Evolutionary conservation across 2,329 filamentous ascomycete genomes (phyloP).

Genomic region (Verruconis gallopava): DNA sequence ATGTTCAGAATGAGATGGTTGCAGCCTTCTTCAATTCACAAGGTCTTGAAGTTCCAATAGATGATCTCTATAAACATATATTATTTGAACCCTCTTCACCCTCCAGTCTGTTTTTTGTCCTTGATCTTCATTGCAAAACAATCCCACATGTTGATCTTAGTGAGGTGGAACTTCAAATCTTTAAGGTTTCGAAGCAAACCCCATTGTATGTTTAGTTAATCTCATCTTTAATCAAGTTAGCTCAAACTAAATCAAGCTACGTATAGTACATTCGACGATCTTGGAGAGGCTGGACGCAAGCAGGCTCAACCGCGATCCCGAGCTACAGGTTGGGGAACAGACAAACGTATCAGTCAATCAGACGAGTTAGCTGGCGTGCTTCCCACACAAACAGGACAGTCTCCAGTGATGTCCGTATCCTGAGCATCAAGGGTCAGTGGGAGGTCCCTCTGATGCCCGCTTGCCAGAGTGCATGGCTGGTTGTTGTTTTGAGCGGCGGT

Average conservation of each 20-base stretch:
- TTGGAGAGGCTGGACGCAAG: constrained; percentile 13
- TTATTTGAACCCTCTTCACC: constrained; percentile 13
- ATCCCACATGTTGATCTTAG: constrained; percentile 12
- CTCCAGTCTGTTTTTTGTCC: constrained; percentile 6
- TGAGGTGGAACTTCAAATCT: constrained; percentile 13
- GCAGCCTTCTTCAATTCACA: constrained; percentile 10
- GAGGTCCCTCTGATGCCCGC: background rate
- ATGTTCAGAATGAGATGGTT: constrained; percentile 11
- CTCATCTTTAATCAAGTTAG: constrained; percentile 10
- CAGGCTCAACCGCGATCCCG: constrained; percentile 13
- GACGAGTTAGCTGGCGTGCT: constrained; percentile 13
- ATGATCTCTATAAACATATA: constrained; percentile 13
- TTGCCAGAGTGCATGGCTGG: background rate
- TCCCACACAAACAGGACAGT: constrained; percentile 12
- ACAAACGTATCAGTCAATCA: constrained; percentile 12
- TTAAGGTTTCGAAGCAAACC: constrained; percentile 12
- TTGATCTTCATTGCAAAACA: constrained; percentile 10
- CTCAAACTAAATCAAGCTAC: constrained; percentile 8
- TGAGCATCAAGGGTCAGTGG: constrained; percentile 4
- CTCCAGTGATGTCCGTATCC: constrained; percentile 9
- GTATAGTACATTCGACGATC: constrained; percentile 14
- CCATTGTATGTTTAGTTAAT: constrained; percentile 13
- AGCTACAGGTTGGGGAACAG: constrained; percentile 12
- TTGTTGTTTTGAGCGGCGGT: background rate
- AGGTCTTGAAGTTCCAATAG: constrained; percentile 11